A percentile compares a stretch with the other conserved stretches of the same genome.
These are phyloP conservation scores for Rhodotorula paludigena DNA, from an alignment of 768 basidiomycete genomes.

Conservation along the genomic window DNA sequence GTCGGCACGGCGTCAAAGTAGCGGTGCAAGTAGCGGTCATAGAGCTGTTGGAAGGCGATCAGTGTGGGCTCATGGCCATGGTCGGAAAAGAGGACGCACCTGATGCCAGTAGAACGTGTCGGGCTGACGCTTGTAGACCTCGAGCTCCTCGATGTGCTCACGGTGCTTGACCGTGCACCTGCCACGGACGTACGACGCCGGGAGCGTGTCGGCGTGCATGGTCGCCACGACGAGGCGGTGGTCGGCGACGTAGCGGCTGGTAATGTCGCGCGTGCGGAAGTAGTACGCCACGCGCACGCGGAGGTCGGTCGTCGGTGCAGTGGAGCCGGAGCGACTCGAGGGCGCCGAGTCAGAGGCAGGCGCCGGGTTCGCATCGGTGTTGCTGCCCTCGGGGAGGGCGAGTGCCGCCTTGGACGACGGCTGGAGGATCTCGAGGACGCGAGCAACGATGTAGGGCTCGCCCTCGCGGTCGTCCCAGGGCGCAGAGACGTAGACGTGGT, in stretches of 20 bases:
- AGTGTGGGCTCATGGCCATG: accelerated
- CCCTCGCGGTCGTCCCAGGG: conserved; percentile 87
- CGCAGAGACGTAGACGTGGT: conserved; percentile 95
- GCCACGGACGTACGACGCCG: conserved; percentile 84
- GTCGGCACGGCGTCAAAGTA: conserved; percentile 94
- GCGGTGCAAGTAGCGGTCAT: conserved; percentile 96
- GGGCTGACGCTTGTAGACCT: conserved; percentile 86
- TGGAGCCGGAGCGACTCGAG: conserved; percentile 53
- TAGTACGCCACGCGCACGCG: conserved; percentile 90
- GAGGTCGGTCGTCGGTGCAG: conserved; percentile 40
- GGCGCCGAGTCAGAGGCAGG: background rate
- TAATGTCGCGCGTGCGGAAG: conserved; percentile 93
- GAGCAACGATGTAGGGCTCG: conserved; percentile 84
- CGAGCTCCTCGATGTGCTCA: conserved; percentile 71
- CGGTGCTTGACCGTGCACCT: conserved; percentile 91
- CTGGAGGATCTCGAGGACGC: conserved; percentile 93
- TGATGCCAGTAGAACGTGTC: conserved; percentile 96
- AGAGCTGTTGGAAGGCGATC: conserved; percentile 52
- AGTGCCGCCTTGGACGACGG: conserved; percentile 49
- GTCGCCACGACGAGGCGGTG: conserved; percentile 86
- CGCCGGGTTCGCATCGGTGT: background rate
- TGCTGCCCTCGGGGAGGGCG: background rate
- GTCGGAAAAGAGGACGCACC: conserved; percentile 20
- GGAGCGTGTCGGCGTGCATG: conserved; percentile 93
- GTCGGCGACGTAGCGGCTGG: conserved; percentile 75